These are phyloP conservation scores for Penicillium sp. DNA, from an alignment of 2,329 filamentous ascomycete genomes.

Conservation along the genomic window DNA sequence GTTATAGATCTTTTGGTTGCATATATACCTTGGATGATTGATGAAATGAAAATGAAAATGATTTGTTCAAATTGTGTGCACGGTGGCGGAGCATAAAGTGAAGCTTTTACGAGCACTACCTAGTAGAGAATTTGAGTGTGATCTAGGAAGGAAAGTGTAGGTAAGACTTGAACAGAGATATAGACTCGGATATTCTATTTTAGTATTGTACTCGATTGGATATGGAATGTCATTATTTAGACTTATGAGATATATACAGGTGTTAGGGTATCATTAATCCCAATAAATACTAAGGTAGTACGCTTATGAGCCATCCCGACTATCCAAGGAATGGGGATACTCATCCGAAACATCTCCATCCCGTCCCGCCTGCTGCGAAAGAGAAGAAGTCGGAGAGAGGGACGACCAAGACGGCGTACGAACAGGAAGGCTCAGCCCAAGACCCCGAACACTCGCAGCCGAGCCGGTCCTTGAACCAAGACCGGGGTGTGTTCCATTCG, in stretches of 20 bases:
- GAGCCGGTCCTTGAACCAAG: slow-evolving; percentile 25
- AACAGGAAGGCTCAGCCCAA: slow-evolving; percentile 39
- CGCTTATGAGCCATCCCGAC: slow-evolving; percentile 15
- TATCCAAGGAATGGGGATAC: slow-evolving; percentile 16
- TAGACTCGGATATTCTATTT: too few relatives aligned
- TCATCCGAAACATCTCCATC: slow-evolving; percentile 24
- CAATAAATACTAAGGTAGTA: background rate
- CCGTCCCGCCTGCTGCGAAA: slow-evolving; percentile 23
- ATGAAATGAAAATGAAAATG: background rate
- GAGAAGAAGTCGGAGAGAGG: slow-evolving; percentile 34
- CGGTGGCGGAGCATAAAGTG: too few relatives aligned
- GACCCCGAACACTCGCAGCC: slow-evolving; percentile 34
- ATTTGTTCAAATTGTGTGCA: background rate
- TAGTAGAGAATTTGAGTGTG: too few relatives aligned
- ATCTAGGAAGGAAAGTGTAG: too few relatives aligned
- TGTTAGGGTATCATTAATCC: background rate
- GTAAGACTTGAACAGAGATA: too few relatives aligned
- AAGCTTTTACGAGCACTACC: too few relatives aligned
- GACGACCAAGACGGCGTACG: slow-evolving; percentile 39
- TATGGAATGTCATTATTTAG: too few relatives aligned
- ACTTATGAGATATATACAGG: too few relatives aligned
- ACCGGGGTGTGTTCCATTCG: slow-evolving; percentile 22
- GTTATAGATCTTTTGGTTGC: background rate
- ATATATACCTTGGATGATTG: slow-evolving; percentile 7
- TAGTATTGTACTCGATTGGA: too few relatives aligned